Conservation (phyloP, 2,329 filamentous ascomycete species). For the Atkinsonella hypoxylon region DNA sequence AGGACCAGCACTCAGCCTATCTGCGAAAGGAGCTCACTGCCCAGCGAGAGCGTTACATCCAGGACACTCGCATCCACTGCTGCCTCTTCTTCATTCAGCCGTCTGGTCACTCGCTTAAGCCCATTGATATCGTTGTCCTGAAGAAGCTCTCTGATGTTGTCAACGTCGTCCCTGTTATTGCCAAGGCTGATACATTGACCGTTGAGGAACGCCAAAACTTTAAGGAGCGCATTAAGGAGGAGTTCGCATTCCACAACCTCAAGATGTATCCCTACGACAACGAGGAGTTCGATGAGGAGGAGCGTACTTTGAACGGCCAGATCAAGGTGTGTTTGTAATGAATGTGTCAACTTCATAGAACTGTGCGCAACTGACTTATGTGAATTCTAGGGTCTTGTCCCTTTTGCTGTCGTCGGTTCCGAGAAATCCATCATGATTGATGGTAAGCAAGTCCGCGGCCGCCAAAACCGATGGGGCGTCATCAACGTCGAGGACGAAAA, state of each 20-base stretch:
- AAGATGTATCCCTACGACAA: conserved; percentile 99
- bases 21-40: conserved; percentile 98
- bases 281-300: conserved; percentile 95
- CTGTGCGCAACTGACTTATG: conserved; percentile 1
- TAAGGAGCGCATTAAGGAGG: conserved; percentile 99
- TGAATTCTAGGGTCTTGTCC: conserved; percentile 63
- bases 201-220: conserved; percentile 91
- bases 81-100: conserved; percentile 99
- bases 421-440: conserved; percentile 97
- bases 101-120: conserved; percentile 94
- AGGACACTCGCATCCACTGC: conserved; percentile 98
- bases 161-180: conserved; percentile 97
- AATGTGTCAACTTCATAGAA: neutral
- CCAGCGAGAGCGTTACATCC: conserved; percentile 97
- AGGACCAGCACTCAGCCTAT: conserved; percentile 99
- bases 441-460: conserved; percentile 92
- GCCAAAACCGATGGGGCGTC: conserved; percentile 98
- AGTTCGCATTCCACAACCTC: conserved; percentile 98
- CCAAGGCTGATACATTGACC: conserved; percentile 93
- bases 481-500: conserved; percentile 99
- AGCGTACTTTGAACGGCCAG: conserved; percentile 81
- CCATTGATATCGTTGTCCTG: conserved; percentile 97
- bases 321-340: conserved; percentile 63
- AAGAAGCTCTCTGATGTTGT: conserved; percentile 99
- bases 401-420: conserved; percentile 94